Evolutionary conservation across 352 stramenopile genomes (phyloP), one percentile per base, ranked within the genome.

Genomic region (Globisporangium nagaii): DNA sequence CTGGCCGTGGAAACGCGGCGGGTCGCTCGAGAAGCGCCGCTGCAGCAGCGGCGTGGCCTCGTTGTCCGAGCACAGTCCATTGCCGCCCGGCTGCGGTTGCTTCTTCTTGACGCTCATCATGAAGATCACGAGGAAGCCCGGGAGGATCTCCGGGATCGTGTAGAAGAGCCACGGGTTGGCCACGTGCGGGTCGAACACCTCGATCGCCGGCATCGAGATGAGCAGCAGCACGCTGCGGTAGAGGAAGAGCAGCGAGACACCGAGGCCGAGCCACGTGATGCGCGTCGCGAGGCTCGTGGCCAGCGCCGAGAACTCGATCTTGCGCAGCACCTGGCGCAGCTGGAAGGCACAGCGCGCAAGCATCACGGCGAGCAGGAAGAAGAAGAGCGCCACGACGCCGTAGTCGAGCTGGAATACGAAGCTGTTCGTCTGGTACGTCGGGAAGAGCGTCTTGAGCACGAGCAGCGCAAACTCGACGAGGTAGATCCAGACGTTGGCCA

Each of bases 401-500:
- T 88, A 88, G 62, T 87, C 76, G 55, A 79, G 65, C 58, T 91
- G 64, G 64, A 88, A 87, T 6, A 89, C 51, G 39, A 85, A 67
- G 40, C 72, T 79, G 37, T 81, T 75, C 34, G 75, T 44, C 42
- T 51, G 41, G 32, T 58, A 58, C 4, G 51, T 42, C 4, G 79
- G 79, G 48, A 89, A 89, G 2, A 89, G 58, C 28, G 75, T 89
- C 67, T 89, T 86, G 44, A 86, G 60, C 48, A 85, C 71, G 6
- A 91, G 62, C 50, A 91, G 64, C 39, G 66, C 75, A 39, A 74
- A 85, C 50, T 91, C 81, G 13, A 88, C 66, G 15, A 91, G 56
- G 60, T 91, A 89, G 50, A 91, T 89, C 81, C 78, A 91, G 4
- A 91, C 81, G 48, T 89, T 91, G 44, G 77, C 79, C 20, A 91